These are phyloP conservation scores for Trametes maxima DNA, from an alignment of 768 basidiomycete species.

Conservation along the genomic window DNA sequence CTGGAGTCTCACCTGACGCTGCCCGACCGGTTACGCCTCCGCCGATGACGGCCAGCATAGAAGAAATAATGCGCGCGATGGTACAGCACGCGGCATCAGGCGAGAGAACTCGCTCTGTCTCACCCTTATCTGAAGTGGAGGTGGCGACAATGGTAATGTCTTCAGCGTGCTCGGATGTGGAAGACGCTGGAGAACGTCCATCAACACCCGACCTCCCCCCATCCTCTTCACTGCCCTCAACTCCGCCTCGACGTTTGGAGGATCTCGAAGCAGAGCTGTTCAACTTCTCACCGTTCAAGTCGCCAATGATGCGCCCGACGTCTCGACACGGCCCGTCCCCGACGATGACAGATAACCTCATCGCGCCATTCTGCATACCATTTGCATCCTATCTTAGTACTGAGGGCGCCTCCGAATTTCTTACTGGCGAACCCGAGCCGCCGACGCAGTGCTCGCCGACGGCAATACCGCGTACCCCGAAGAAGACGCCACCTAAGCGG, in stretches of 20 bases:
- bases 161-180: neutral
- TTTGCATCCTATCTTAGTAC: constrained; percentile 12
- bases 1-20: neutral
- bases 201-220: constrained; percentile 2
- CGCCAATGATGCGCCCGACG: neutral
- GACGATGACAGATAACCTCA: neutral
- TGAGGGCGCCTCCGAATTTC: constrained; percentile 4
- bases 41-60: constrained; percentile 8
- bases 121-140: constrained; percentile 6
- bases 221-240: constrained; percentile 3
- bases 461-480: constrained; percentile 10
- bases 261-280: constrained; percentile 14
- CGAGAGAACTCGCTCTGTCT: neutral
- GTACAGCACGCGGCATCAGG: constrained; percentile 6
- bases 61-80: constrained; percentile 14
- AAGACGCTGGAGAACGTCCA: neutral
- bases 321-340: neutral
- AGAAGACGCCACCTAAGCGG: constrained; percentile 41
- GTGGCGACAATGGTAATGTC: constrained; percentile 12
- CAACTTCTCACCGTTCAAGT: constrained; percentile 24
- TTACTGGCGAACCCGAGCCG: constrained; percentile 1
- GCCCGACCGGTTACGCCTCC: neutral
- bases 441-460: neutral
- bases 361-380: constrained; percentile 3
- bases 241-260: constrained; percentile 8